Evolutionary conservation across 2,329 filamentous ascomycete genomes (phyloP), one percentile per base, ranked within the genome.

Genomic region (Pseudocercospora fijiensis): DNA sequence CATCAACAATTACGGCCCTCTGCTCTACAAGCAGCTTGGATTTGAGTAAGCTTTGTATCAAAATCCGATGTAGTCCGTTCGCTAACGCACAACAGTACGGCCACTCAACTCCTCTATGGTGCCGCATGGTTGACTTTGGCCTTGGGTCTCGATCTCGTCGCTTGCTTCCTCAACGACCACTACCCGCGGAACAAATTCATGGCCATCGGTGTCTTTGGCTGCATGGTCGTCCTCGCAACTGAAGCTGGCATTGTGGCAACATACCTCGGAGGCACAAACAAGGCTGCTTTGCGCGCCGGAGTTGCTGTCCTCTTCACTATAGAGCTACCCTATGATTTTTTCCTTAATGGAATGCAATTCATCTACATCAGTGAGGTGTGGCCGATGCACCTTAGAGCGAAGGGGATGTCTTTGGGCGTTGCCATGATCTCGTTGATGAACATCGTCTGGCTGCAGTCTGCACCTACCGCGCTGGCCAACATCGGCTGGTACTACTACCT

Each of bases 1-100:
- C 30, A 73, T 74, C 61, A 74, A 74, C 33, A 64, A 69, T 59
- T 75, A 75, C 56, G 71, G 72, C 3, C 72, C 71, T 9, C 69
- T 67, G 1, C 60, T 75, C 1, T 74, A 75, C 63, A 72, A 69
- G 55, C 67, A 70, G 9, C 68, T 75, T 3, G 73, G 73, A 10
- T 75, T 71, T 61, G 64, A 65, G 20, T 63, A 67, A 20, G 65
- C 63, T 9, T n/a, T 27, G 22, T 24, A 9, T 16, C 22, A 10
- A 53, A 7, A 7, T 7, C 45, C 22, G 22, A n/a, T 24, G 22
- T 16, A 28, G 16, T 4, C 26, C 26, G 8, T n/a, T 26, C 16
- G 24, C 49, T 53, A 18, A 53, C 26, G 4, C 26, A 9, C 8
- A 10, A 27, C 24, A 53, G 49, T 28, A 53, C 49, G n/a, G 49